Evolutionary conservation across 805 yeast genomes (phyloP).

Genomic region (Candida fluviatilis): DNA sequence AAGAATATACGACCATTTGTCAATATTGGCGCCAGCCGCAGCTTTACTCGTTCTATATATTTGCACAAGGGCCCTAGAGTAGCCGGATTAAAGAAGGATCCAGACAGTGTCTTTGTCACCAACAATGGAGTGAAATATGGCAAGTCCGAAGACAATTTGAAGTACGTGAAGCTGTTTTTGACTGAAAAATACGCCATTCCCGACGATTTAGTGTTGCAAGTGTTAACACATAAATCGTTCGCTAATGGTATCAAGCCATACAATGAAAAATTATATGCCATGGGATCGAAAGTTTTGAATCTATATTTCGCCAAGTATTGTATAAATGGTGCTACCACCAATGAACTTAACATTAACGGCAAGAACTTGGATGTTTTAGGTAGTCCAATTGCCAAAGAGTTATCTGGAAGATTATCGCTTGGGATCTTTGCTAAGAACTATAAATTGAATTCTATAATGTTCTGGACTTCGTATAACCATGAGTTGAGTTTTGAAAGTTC

Average conservation of each 20-base stretch:
- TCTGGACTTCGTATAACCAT: conserved; percentile 62
- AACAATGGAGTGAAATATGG: conserved; percentile 47
- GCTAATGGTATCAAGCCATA: conserved; percentile 88
- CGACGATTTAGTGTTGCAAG: conserved; percentile 66
- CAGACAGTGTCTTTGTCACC: conserved; percentile 43
- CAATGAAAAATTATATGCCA: conserved; percentile 75
- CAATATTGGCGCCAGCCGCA: conserved; percentile 6
- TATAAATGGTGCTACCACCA: conserved; percentile 19
- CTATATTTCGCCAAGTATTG: conserved; percentile 43
- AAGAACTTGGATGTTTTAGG: conserved; percentile 60
- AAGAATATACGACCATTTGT: conserved; percentile 5
- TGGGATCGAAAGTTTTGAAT: conserved; percentile 65
- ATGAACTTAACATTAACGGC: conserved; percentile 40
- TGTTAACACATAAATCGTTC: conserved; percentile 89
- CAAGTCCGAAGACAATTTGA: conserved; percentile 43
- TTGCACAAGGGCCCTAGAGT: conserved; percentile 54
- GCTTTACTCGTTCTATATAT: conserved; percentile 23
- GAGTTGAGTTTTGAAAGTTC: conserved; percentile 41
- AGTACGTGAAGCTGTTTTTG: conserved; percentile 46
- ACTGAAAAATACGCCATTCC: conserved; percentile 47
- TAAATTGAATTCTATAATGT: conserved; percentile 50
- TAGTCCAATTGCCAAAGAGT: conserved; percentile 45
- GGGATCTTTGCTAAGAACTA: conserved; percentile 49
- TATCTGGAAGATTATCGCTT: conserved; percentile 47
- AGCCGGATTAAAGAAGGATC: conserved; percentile 69